These are phyloP conservation scores for Acer negundo DNA, from an alignment of 345 rosid species.

Conservation along the genomic window DNA sequence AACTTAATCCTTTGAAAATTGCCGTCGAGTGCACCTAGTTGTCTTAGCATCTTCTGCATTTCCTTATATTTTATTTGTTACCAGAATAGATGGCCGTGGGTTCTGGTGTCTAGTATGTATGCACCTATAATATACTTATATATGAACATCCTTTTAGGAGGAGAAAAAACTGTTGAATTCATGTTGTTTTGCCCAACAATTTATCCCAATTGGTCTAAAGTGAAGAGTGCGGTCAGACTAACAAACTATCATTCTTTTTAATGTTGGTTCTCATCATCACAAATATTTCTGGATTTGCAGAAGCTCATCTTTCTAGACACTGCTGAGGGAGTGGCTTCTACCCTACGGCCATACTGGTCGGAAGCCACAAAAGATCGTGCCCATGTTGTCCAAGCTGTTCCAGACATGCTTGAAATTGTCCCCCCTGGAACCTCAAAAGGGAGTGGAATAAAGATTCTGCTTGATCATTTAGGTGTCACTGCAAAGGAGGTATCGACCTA, in stretches of 20 bases:
- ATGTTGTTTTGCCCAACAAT: not conserved
- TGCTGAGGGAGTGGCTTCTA: slow-evolving; percentile 62
- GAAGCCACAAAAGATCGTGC: slow-evolving; percentile 71
- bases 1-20: not conserved
- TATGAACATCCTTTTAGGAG: not conserved
- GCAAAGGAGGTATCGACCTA: slow-evolving; percentile 59
- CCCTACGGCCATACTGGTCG: slow-evolving; percentile 82
- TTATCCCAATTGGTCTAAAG: not conserved
- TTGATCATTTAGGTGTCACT: slow-evolving; percentile 72
- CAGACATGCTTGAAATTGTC: slow-evolving; percentile 90
- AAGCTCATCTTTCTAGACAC: slow-evolving; percentile 77
- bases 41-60: not conserved
- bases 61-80: not conserved
- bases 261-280: slow-evolving; percentile 5
- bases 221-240: not conserved
- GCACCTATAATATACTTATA: not conserved
- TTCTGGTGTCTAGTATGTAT: not conserved
- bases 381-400: slow-evolving; percentile 71
- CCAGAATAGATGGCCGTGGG: not conserved
- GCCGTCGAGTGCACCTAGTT: not conserved
- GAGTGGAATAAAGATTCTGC: slow-evolving; percentile 67
- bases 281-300: slow-evolving; percentile 43
- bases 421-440: slow-evolving; percentile 91
- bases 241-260: not conserved
- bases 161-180: not conserved